phyloP scores from a whole-genome alignment of 306 rosid species.

The Aeschynomene evenia region DNA sequence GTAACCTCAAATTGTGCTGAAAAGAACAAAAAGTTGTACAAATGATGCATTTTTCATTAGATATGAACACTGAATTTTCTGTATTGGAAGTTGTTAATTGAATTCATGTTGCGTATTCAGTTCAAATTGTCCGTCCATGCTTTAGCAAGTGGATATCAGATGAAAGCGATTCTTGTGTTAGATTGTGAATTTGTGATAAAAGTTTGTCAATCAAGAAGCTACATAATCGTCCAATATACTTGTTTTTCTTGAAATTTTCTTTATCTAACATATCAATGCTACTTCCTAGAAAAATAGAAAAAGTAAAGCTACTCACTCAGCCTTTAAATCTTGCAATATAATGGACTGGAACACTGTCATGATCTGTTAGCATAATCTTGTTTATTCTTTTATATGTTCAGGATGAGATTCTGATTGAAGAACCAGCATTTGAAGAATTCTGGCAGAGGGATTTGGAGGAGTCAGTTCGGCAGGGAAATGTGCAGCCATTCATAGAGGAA shows the following conservation, averaged over 20 bases:
- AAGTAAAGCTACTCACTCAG: too few species aligned
- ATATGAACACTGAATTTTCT: not conserved
- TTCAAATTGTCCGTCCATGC: too few species aligned
- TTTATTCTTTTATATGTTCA: slow-evolving; percentile 35
- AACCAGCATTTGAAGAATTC: slow-evolving; percentile 57
- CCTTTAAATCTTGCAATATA: not conserved
- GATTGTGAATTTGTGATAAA: not conserved
- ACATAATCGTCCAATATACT: too few species aligned
- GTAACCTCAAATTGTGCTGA: slow-evolving; percentile 5
- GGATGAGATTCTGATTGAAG: slow-evolving; percentile 77
- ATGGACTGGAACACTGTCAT: not conserved
- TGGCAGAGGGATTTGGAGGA: slow-evolving; percentile 87
- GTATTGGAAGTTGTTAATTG: not conserved
- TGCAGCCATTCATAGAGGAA: slow-evolving; percentile 79
- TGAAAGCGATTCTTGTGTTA: not conserved
- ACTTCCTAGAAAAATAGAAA: too few species aligned
- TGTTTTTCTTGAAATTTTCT: too few species aligned
- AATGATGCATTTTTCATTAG: not conserved
- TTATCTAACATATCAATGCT: too few species aligned
- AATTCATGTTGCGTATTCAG: not conserved
- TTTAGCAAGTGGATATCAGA: not conserved
- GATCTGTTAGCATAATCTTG: slow-evolving; percentile 4
- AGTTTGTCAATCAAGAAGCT: not conserved
- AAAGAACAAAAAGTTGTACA: not conserved
- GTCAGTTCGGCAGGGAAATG: slow-evolving; percentile 75